Percentiles rank a stretch among this genome's conserved stretches.
These are phyloP conservation scores for Neopestalotiopsis sp. DNA, from an alignment of 2,329 filamentous ascomycete species.

Conservation along the genomic window DNA sequence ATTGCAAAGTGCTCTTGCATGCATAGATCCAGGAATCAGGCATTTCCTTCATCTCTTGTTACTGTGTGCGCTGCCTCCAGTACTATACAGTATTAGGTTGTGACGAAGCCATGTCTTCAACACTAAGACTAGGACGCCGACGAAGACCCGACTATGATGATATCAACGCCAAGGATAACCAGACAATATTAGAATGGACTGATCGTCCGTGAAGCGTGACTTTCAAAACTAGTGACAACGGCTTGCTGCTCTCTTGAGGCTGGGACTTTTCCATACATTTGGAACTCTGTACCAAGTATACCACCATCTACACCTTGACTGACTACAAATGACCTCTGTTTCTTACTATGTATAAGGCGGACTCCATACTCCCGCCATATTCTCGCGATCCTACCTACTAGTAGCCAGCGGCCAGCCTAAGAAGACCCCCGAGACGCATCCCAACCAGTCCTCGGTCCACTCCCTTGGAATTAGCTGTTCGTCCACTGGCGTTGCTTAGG, in stretches of 20 bases:
- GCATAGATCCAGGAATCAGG: neutral
- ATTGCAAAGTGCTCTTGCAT: neutral
- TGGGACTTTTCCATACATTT: too few species aligned
- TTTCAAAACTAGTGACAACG: too few species aligned
- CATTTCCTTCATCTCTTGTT: neutral
- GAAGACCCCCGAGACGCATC: neutral
- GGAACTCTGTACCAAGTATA: too few species aligned
- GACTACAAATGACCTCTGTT: neutral
- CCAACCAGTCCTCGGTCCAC: neutral
- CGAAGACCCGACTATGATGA: constrained; percentile 1
- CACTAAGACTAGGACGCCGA: neutral
- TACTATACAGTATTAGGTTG: neutral
- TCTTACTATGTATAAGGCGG: neutral
- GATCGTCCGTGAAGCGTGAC: too few species aligned
- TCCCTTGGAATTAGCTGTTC: neutral
- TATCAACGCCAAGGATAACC: neutral
- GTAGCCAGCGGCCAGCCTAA: neutral
- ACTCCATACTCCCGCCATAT: neutral
- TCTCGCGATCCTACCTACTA: neutral
- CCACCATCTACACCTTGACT: too few species aligned
- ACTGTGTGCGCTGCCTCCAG: neutral
- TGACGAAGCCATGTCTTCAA: neutral
- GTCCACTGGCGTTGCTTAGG: neutral
- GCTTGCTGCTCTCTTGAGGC: too few species aligned
- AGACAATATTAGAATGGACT: too few species aligned